phyloP scores from a whole-genome alignment of 805 yeast genomes.

The Cyberlindnera xylosilytica region DNA sequence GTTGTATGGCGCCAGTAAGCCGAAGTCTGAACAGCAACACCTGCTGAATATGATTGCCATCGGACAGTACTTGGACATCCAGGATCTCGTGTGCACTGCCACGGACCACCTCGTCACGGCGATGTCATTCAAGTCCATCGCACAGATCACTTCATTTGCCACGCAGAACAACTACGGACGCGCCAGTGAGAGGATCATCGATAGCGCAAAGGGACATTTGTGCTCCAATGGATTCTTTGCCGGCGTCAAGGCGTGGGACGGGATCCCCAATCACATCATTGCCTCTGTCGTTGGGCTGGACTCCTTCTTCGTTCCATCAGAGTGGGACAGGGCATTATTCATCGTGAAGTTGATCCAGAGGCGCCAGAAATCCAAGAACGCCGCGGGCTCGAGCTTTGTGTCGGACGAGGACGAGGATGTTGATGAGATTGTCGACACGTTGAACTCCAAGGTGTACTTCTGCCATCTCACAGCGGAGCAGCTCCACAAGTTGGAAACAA shows the following conservation, averaged over 20 bases:
- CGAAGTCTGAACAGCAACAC: constrained; percentile 31
- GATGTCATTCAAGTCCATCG: constrained; percentile 36
- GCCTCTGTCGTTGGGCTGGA: constrained; percentile 46
- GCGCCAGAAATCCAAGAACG: constrained; percentile 18
- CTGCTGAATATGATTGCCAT: constrained; percentile 44
- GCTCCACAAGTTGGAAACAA: constrained; percentile 40
- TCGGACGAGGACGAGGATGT: constrained; percentile 12
- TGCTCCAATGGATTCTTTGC: constrained; percentile 49
- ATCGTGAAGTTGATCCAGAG: constrained; percentile 40
- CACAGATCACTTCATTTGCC: constrained; percentile 40
- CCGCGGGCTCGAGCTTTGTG: background rate
- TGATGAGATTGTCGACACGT: constrained; percentile 28
- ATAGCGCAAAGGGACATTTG: constrained; percentile 43
- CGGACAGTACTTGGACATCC: constrained; percentile 47
- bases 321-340: constrained; percentile 53
- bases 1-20: constrained; percentile 42
- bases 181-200: constrained; percentile 43
- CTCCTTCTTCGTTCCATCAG: constrained; percentile 50
- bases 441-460: constrained; percentile 42
- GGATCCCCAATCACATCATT: constrained; percentile 40
- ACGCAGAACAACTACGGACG: constrained; percentile 41
- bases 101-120: constrained; percentile 36
- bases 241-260: constrained; percentile 45
- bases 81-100: constrained; percentile 41
- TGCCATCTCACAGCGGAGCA: constrained; percentile 49